These are phyloP conservation scores for Acarospora socialis DNA, from an alignment of 2,329 filamentous ascomycete species.

Conservation along the genomic window DNA sequence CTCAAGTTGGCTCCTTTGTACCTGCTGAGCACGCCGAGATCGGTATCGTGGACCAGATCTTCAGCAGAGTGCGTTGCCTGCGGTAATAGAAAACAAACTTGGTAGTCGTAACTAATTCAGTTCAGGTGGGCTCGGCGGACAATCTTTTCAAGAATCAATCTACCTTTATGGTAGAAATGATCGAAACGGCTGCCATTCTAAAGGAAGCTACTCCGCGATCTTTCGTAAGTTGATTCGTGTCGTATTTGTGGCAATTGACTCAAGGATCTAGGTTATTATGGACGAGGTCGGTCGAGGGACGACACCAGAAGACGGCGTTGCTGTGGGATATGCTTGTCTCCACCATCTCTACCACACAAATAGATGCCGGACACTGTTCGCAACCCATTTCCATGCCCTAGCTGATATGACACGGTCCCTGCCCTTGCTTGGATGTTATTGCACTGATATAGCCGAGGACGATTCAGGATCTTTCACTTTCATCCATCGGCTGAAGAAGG, in stretches of 20 bases:
- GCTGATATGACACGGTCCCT: slow-evolving; percentile 57
- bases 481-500: slow-evolving; percentile 64
- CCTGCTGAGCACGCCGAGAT: slow-evolving; percentile 76
- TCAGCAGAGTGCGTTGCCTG: too few relatives aligned
- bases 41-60: slow-evolving; percentile 89
- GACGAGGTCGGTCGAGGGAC: slow-evolving; percentile 94
- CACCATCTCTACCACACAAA: slow-evolving; percentile 71
- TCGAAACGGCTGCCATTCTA: slow-evolving; percentile 85
- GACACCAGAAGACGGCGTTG: slow-evolving; percentile 79
- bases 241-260: too few relatives aligned
- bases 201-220: slow-evolving; percentile 68
- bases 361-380: slow-evolving; percentile 69
- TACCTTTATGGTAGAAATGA: slow-evolving; percentile 99
- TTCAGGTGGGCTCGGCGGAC: slow-evolving; percentile 87
- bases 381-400: slow-evolving; percentile 83
- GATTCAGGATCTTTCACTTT: slow-evolving; percentile 57
- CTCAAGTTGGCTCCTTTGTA: slow-evolving; percentile 85
- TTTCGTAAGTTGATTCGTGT: too few relatives aligned
- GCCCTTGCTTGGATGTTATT: slow-evolving; percentile 56
- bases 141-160: slow-evolving; percentile 90
- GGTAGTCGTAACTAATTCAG: too few relatives aligned
- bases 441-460: slow-evolving; percentile 76
- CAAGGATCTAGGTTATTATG: too few relatives aligned
- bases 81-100: too few relatives aligned
- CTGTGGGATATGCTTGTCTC: slow-evolving; percentile 77